A percentile compares a stretch with the other conserved stretches of the same genome.
Evolutionary conservation across 192 early-diverging fungal genomes (phyloP).

Genomic region (Haplosporangium gracile): DNA sequence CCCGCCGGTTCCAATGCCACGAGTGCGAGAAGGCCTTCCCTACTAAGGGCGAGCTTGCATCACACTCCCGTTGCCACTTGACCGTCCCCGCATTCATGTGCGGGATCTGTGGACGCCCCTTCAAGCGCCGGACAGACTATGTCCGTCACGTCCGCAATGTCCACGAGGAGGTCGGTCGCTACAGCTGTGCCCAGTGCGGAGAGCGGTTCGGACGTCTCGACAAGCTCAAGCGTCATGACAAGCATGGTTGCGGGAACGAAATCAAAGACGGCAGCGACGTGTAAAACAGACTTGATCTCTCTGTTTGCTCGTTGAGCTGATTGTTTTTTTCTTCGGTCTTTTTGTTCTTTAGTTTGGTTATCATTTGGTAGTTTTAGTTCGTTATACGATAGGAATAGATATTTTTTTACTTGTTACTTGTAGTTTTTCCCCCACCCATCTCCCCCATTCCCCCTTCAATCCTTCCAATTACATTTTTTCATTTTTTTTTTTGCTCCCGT

Average conservation of each 20-base stretch:
- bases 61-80: slow-evolving; percentile 49
- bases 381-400: slow-evolving; percentile 10
- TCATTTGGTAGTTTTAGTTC: slow-evolving; percentile 2
- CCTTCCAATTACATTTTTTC: slow-evolving; percentile 1
- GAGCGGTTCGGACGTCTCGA: slow-evolving; percentile 53
- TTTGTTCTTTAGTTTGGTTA: slow-evolving; percentile 8
- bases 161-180: slow-evolving; percentile 54
- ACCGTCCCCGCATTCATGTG: slow-evolving; percentile 55
- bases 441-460: neutral
- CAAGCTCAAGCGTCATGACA: slow-evolving; percentile 54
- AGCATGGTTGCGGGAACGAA: slow-evolving; percentile 44
- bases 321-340: neutral
- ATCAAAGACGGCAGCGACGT: slow-evolving; percentile 27
- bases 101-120: slow-evolving; percentile 54
- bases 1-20: slow-evolving; percentile 48
- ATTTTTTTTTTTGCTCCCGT: slow-evolving; percentile 8
- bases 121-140: slow-evolving; percentile 54
- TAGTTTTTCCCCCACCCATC: slow-evolving; percentile 4
- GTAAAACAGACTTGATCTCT: neutral
- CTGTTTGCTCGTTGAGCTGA: too few relatives aligned
- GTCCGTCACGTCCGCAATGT: slow-evolving; percentile 55
- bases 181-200: slow-evolving; percentile 46
- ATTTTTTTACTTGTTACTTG: neutral
- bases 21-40: slow-evolving; percentile 57
- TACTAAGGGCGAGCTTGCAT: slow-evolving; percentile 51